Conservation (phyloP, 2,329 filamentous ascomycete genomes). For the Aspergillus japonicus region DNA sequence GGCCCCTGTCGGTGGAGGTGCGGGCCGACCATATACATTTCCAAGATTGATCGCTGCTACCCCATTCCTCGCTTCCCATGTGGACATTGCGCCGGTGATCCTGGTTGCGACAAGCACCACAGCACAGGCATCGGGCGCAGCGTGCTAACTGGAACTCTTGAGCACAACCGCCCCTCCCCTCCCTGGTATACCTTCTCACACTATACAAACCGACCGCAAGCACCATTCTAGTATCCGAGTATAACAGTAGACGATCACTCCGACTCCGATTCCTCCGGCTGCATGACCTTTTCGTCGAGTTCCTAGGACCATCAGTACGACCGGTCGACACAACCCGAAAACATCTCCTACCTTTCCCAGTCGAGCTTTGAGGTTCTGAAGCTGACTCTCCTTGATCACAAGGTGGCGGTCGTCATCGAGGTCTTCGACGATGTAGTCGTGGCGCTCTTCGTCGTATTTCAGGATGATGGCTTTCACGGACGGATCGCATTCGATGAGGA, state of each 20-base stretch:
- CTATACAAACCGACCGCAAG: too few relatives aligned
- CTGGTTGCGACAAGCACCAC: too few relatives aligned
- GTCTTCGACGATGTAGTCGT: conserved; percentile 51
- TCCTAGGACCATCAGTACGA: conserved; percentile 33
- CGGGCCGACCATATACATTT: too few relatives aligned
- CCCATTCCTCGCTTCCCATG: too few relatives aligned
- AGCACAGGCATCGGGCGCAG: too few relatives aligned
- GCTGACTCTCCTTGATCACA: conserved; percentile 48
- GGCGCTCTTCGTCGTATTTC: conserved; percentile 48
- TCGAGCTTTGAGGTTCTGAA: conserved; percentile 42
- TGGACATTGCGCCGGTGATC: too few relatives aligned
- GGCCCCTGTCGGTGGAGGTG: too few relatives aligned
- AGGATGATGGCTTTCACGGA: conserved; percentile 51
- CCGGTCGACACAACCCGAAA: background rate
- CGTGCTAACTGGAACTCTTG: too few relatives aligned
- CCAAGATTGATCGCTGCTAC: too few relatives aligned
- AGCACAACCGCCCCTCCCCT: too few relatives aligned
- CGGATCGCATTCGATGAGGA: conserved; percentile 49
- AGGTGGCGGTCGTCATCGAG: conserved; percentile 47
- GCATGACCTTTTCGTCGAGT: conserved; percentile 49
- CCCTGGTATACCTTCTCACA: too few relatives aligned
- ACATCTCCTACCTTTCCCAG: conserved; percentile 39
- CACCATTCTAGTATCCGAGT: background rate
- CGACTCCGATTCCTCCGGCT: conserved; percentile 47
- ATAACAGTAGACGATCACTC: conserved; percentile 27